Evolutionary conservation across 2,329 filamentous ascomycete species (phyloP), one percentile per base, ranked within the genome.

Genomic region (Pestalotiopsis sp.): DNA sequence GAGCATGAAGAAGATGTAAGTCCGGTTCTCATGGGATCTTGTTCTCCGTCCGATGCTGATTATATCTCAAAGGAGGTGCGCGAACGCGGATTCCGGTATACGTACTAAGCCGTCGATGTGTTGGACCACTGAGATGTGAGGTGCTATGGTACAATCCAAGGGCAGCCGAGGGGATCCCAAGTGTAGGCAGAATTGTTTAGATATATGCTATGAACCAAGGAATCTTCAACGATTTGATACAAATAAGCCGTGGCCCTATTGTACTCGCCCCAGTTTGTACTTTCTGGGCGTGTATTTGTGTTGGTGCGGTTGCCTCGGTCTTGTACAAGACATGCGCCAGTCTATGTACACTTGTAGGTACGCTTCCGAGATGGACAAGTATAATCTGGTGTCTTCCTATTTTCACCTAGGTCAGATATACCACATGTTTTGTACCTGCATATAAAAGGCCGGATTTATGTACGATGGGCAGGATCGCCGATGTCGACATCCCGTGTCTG

Each of bases 1-100:
- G 87, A 89, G 77, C 61, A 64, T 12, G 76, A 78, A 20, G 78
- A 82, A 58, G 82, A 86, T 72, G 85, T 87, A 77, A 81, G 84
- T 80, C 6, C 31, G 31, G 6, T 13, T 4, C 59, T 13, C 27
- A 4, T 20, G 52, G 17, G 5, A 64, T 9, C 4, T 3, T n/a
- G 6, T 6, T 41, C 27, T 3, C 11, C 11, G 3, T 7, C 9
- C 9, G 31, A 5, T 56, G 20, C 66, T 72, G 58, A 74, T 60
- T 4, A 7, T 27, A 11, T 17, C 3, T 27, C 7, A 31, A 20
- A 70, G 68, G 68, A 70, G 11, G 66, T 57, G 13, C 66, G 31
- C 25, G 63, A 69, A 38, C 67, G 64, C 3, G 68, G 66, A 1
- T 70, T 70, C 65, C 64, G 69, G 1, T 70, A 70, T 27, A 70